phyloP scores from a whole-genome alignment of 306 rosid genomes.

The Rosa lucieae region DNA sequence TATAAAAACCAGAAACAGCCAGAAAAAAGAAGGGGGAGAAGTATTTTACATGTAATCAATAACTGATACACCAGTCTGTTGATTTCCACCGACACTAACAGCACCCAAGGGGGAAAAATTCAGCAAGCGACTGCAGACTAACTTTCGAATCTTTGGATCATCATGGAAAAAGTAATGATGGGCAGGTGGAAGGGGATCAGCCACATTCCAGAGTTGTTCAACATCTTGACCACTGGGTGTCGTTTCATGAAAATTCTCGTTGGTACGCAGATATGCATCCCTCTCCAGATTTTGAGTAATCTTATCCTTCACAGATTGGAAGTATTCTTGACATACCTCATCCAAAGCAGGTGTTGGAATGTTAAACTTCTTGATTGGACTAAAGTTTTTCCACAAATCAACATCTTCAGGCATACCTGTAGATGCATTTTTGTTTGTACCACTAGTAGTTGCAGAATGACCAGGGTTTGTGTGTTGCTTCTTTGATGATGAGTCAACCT shows the following conservation, averaged over 20 bases:
- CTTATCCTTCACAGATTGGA: constrained; percentile 35
- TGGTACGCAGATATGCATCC: constrained; percentile 11
- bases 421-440: too few species aligned
- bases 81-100: constrained; percentile 69
- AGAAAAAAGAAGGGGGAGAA: background rate
- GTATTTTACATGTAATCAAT: constrained; percentile 76
- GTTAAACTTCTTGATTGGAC: too few species aligned
- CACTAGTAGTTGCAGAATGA: too few species aligned
- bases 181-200: too few species aligned
- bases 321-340: constrained; percentile 61
- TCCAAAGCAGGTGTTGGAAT: too few species aligned
- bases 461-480: too few species aligned
- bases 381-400: too few species aligned
- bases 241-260: constrained; percentile 24
- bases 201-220: too few species aligned
- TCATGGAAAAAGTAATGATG: too few species aligned
- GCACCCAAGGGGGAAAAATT: constrained; percentile 65
- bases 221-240: too few species aligned
- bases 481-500: constrained; percentile 21
- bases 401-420: too few species aligned
- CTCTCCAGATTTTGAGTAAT: constrained; percentile 32
- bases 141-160: constrained; percentile 63
- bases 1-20: constrained; percentile 1
- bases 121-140: constrained; percentile 54
- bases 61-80: constrained; percentile 42